These are phyloP conservation scores for Kwoniella mangroviensis DNA, from an alignment of 768 basidiomycete species.

Conservation along the genomic window DNA sequence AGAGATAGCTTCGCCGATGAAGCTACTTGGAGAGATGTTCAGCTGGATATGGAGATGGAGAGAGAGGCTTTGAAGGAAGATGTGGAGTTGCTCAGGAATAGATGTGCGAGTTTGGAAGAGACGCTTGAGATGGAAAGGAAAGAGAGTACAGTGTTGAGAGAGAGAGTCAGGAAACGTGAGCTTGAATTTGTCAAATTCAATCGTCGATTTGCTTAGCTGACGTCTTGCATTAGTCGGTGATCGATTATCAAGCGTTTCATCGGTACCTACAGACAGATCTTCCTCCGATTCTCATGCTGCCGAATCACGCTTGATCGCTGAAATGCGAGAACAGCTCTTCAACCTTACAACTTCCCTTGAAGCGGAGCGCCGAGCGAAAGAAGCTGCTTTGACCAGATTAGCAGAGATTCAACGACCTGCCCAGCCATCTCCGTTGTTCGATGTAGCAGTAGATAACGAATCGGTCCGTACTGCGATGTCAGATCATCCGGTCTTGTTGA, in stretches of 20 bases:
- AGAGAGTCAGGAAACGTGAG: slow-evolving; percentile 60
- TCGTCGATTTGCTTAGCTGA: neutral
- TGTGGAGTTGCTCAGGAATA: slow-evolving; percentile 80
- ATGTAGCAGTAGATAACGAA: slow-evolving; percentile 1
- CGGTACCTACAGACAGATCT: slow-evolving; percentile 17
- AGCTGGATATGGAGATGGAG: slow-evolving; percentile 67
- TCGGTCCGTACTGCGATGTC: slow-evolving; percentile 1
- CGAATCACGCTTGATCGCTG: slow-evolving; percentile 47
- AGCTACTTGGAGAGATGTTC: slow-evolving; percentile 19
- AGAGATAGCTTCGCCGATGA: slow-evolving; percentile 14
- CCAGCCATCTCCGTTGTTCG: neutral
- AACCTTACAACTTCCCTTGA: slow-evolving; percentile 59
- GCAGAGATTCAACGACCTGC: neutral
- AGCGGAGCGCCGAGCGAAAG: slow-evolving; percentile 52
- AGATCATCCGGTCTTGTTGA: neutral
- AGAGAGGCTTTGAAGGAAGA: slow-evolving; percentile 87
- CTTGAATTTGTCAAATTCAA: neutral
- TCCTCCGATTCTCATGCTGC: slow-evolving; percentile 25
- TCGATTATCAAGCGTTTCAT: slow-evolving; percentile 43
- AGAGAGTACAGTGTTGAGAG: slow-evolving; percentile 83
- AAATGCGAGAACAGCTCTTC: slow-evolving; percentile 59
- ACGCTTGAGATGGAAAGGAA: slow-evolving; percentile 69
- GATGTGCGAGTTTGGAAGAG: slow-evolving; percentile 77
- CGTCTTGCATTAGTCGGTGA: slow-evolving; percentile 42
- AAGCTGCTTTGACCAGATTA: slow-evolving; percentile 40